A percentile compares a stretch with the other conserved stretches of the same genome.
phyloP scores from a whole-genome alignment of 2,329 filamentous ascomycete species.

The Blastomyces gilchristii region DNA sequence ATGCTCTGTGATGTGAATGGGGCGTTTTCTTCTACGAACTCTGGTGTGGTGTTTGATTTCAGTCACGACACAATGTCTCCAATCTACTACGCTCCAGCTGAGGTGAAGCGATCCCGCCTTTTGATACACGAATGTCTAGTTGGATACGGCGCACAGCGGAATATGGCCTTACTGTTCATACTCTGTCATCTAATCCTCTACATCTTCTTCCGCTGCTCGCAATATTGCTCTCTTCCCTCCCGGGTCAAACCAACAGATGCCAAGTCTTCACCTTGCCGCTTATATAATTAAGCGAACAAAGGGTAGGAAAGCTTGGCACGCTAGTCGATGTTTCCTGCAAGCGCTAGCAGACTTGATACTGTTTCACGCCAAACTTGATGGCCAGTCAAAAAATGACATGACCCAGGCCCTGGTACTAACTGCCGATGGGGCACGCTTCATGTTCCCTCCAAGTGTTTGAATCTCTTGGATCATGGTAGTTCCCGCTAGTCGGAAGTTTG shows the following conservation, averaged over 20 bases:
- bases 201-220: background rate
- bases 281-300: background rate
- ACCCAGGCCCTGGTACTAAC: background rate
- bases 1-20: slow-evolving; percentile 65
- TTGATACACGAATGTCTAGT: background rate
- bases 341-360: background rate
- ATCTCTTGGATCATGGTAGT: background rate
- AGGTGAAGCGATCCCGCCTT: background rate
- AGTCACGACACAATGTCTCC: no score
- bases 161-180: background rate
- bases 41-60: background rate
- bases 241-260: background rate
- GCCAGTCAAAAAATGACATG: background rate
- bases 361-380: background rate
- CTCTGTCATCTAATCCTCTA: background rate
- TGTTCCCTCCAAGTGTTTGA: background rate
- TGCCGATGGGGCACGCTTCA: background rate
- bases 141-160: background rate
- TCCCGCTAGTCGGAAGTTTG: background rate
- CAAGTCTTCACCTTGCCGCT: background rate
- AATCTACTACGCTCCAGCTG: no score
- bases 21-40: background rate
- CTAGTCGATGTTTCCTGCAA: background rate
- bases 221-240: no score
- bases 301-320: background rate